These are phyloP conservation scores for Fusarium buharicum DNA, from an alignment of 2,329 filamentous ascomycete species.

Conservation along the genomic window DNA sequence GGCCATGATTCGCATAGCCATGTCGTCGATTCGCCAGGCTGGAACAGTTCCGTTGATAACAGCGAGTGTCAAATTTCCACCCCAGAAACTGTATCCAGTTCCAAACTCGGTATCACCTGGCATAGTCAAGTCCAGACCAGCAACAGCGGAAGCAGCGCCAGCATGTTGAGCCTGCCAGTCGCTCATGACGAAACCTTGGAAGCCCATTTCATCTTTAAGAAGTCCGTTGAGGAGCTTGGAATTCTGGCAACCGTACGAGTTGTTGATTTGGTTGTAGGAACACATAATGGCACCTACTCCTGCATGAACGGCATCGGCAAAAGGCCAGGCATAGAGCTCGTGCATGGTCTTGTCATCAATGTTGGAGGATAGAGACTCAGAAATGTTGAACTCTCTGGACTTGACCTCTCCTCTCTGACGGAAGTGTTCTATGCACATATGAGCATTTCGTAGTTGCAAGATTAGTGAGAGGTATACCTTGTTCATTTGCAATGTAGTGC, in stretches of 20 bases:
- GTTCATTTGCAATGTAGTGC: conserved; percentile 79
- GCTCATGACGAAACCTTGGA: conserved; percentile 83
- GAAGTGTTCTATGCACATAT: conserved; percentile 68
- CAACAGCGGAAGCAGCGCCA: conserved; percentile 72
- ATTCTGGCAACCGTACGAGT: conserved; percentile 83
- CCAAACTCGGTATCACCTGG: conserved; percentile 84
- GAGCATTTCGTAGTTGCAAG: background rate
- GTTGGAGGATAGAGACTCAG: conserved; percentile 68
- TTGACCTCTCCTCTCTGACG: conserved; percentile 69
- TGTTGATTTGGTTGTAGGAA: conserved; percentile 82
- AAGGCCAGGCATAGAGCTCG: conserved; percentile 82
- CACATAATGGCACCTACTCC: conserved; percentile 74
- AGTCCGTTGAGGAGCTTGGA: conserved; percentile 78
- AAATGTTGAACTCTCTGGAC: conserved; percentile 66
- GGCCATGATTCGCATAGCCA: conserved; percentile 85
- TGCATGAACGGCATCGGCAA: conserved; percentile 75
- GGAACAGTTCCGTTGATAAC: conserved; percentile 91
- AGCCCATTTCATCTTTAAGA: conserved; percentile 81
- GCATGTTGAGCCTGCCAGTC: conserved; percentile 83
- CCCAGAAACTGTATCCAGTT: conserved; percentile 80
- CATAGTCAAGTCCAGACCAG: conserved; percentile 90
- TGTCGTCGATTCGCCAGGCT: conserved; percentile 88
- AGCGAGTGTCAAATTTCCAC: conserved; percentile 85
- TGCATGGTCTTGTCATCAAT: conserved; percentile 79
- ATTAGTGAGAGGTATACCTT: conserved; percentile 52